Evolutionary conservation across 192 early-diverging fungal genomes (phyloP).

Genomic region (Gamsiella multidivaricata): DNA sequence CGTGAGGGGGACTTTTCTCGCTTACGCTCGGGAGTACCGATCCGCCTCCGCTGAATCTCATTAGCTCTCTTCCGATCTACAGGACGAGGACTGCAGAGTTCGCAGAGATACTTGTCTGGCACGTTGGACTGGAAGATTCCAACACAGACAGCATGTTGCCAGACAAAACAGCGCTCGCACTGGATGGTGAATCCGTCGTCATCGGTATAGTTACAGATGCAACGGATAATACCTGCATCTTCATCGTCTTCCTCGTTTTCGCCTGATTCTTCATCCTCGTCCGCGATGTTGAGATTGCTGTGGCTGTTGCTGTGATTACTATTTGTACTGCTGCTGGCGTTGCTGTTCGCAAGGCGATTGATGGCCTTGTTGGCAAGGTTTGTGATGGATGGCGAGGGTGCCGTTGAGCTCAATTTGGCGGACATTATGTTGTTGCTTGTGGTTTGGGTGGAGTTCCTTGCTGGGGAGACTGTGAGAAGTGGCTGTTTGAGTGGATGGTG

Average conservation of each 20-base stretch:
- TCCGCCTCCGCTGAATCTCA: slow-evolving; percentile 53
- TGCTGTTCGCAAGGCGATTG: slow-evolving; percentile 18
- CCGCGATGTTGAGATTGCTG: slow-evolving; percentile 2
- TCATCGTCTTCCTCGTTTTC: slow-evolving; percentile 68
- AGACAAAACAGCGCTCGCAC: slow-evolving; percentile 92
- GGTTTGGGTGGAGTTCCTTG: not conserved
- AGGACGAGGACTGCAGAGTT: slow-evolving; percentile 80
- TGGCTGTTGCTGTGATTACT: slow-evolving; percentile 8
- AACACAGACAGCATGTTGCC: slow-evolving; percentile 96
- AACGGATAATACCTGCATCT: slow-evolving; percentile 92
- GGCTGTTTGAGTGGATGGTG: not conserved
- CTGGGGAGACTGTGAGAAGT: not conserved
- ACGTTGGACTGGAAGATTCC: slow-evolving; percentile 74
- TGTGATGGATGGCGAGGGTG: slow-evolving; percentile 38
- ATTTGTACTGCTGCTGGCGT: not conserved
- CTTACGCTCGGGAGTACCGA: slow-evolving; percentile 26
- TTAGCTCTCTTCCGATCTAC: slow-evolving; percentile 63
- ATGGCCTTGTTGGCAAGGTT: slow-evolving; percentile 40
- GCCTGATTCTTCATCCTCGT: slow-evolving; percentile 35
- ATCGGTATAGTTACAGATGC: slow-evolving; percentile 88
- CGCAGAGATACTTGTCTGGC: slow-evolving; percentile 90
- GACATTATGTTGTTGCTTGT: slow-evolving; percentile 14
- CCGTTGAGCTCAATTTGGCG: slow-evolving; percentile 37
- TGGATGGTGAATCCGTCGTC: slow-evolving; percentile 99
- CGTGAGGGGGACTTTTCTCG: slow-evolving; percentile 37